phyloP scores from a whole-genome alignment of 2,329 filamentous ascomycete species.

The Leptographium flavum region DNA sequence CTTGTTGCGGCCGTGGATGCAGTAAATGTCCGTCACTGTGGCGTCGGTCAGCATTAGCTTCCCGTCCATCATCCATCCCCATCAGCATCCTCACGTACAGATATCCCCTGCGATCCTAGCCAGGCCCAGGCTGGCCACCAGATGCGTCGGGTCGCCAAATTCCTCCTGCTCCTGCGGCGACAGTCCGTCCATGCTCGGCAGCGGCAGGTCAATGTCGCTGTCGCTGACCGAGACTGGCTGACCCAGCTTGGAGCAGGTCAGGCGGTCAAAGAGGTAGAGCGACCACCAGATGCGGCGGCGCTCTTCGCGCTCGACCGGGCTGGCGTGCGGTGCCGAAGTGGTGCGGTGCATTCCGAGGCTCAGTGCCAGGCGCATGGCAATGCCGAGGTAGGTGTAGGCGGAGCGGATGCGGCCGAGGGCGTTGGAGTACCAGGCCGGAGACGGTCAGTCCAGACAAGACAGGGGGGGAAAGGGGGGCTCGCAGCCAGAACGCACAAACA shows the following conservation, averaged over 20 bases:
- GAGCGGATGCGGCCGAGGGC: slow-evolving; percentile 23
- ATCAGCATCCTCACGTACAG: no score
- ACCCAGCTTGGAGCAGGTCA: slow-evolving; percentile 3
- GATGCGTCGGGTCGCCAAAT: neutral
- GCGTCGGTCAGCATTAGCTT: no score
- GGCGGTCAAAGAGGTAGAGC: slow-evolving; percentile 1
- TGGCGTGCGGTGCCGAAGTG: slow-evolving; percentile 19
- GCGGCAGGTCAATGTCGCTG: slow-evolving; percentile 1
- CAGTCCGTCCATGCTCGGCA: neutral
- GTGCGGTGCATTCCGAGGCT: slow-evolving; percentile 24
- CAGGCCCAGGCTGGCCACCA: slow-evolving; percentile 1
- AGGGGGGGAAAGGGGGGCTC: no score
- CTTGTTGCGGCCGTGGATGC: slow-evolving; percentile 1
- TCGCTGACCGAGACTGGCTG: slow-evolving; percentile 2
- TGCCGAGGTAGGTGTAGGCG: slow-evolving; percentile 22
- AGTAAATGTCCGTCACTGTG: no score
- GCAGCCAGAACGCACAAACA: no score
- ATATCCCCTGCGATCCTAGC: neutral
- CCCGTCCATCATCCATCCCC: no score
- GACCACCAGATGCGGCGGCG: slow-evolving; percentile 9
- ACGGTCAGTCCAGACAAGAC: no score
- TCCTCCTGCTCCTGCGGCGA: neutral
- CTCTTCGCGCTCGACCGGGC: slow-evolving; percentile 16
- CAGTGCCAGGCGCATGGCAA: slow-evolving; percentile 21
- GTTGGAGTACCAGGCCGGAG: slow-evolving; percentile 21